phyloP scores from a whole-genome alignment of 2,329 filamentous ascomycete species.

The Penicillium sp. region DNA sequence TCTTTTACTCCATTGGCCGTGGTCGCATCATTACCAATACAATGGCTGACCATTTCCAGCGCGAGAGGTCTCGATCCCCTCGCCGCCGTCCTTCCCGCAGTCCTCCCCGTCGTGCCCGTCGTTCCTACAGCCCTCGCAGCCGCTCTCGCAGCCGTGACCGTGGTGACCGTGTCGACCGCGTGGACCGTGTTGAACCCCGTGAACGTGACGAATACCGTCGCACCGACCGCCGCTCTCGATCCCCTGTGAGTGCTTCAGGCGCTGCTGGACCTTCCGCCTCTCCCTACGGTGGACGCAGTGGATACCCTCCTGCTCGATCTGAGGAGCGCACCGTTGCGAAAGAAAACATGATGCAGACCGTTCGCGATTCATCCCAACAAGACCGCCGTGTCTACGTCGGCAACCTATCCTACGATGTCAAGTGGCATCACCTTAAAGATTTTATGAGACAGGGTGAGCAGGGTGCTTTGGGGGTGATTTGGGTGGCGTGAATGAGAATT shows the following conservation, averaged over 20 bases:
- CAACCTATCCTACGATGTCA: slow-evolving; percentile 98
- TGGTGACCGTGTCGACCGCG: neutral
- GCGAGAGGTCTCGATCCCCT: slow-evolving; percentile 72
- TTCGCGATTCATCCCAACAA: slow-evolving; percentile 94
- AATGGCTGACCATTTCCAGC: slow-evolving; percentile 56
- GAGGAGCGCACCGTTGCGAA: slow-evolving; percentile 83
- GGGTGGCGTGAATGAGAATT: slow-evolving; percentile 15
- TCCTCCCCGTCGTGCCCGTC: slow-evolving; percentile 73
- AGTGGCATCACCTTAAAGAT: slow-evolving; percentile 99
- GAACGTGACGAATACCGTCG: slow-evolving; percentile 71
- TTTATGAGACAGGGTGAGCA: slow-evolving; percentile 98
- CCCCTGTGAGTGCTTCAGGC: slow-evolving; percentile 76
- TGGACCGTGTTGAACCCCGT: neutral
- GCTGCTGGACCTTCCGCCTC: slow-evolving; percentile 71
- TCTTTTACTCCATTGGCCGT: neutral
- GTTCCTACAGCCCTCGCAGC: slow-evolving; percentile 77
- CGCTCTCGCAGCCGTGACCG: slow-evolving; percentile 68
- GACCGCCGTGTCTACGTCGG: slow-evolving; percentile 99
- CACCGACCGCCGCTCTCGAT: slow-evolving; percentile 75
- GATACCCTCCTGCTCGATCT: slow-evolving; percentile 68
- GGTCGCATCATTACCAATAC: slow-evolving; percentile 2
- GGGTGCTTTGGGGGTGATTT: slow-evolving; percentile 25
- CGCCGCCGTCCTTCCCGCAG: slow-evolving; percentile 73
- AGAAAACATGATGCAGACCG: slow-evolving; percentile 94
- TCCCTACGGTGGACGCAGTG: slow-evolving; percentile 60